Evolutionary conservation across 2,329 filamentous ascomycete species (phyloP).

Genomic region (Hortaea sp.): DNA sequence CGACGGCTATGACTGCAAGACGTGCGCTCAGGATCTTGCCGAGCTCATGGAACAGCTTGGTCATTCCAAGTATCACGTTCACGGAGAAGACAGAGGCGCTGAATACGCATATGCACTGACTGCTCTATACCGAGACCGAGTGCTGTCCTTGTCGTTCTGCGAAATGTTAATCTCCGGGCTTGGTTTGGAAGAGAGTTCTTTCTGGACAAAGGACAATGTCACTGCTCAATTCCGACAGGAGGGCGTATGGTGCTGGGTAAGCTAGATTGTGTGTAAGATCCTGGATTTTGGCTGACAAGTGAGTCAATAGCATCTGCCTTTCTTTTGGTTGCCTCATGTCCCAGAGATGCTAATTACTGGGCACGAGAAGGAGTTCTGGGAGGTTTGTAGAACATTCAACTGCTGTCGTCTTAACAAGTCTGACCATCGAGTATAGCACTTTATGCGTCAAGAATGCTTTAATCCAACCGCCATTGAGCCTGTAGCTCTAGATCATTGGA

Average conservation of each 20-base stretch:
- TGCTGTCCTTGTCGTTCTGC: constrained; percentile 22
- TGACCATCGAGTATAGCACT: too few species aligned
- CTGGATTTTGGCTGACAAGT: neutral
- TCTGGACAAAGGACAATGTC: constrained; percentile 25
- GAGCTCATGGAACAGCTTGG: constrained; percentile 27
- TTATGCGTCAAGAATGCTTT: constrained; percentile 25
- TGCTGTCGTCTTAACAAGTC: too few species aligned
- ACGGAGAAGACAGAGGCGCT: constrained; percentile 27
- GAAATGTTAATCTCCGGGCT: constrained; percentile 27
- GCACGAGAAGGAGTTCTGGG: too few species aligned
- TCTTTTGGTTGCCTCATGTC: constrained; percentile 28
- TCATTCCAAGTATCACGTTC: constrained; percentile 24
- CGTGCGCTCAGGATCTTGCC: constrained; percentile 26
- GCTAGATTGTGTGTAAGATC: neutral
- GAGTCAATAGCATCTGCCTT: constrained; percentile 18
- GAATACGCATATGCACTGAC: constrained; percentile 28
- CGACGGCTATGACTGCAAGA: constrained; percentile 28
- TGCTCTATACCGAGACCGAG: constrained; percentile 22
- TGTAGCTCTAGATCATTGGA: constrained; percentile 24
- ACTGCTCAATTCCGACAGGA: constrained; percentile 22
- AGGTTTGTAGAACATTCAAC: too few species aligned
- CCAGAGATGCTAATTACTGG: constrained; percentile 29
- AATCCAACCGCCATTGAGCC: constrained; percentile 28
- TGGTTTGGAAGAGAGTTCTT: constrained; percentile 22
- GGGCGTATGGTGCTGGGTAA: constrained; percentile 28